Conservation (phyloP, 495 filamentous ascomycete species). For the Penicillium pulvis region DNA sequence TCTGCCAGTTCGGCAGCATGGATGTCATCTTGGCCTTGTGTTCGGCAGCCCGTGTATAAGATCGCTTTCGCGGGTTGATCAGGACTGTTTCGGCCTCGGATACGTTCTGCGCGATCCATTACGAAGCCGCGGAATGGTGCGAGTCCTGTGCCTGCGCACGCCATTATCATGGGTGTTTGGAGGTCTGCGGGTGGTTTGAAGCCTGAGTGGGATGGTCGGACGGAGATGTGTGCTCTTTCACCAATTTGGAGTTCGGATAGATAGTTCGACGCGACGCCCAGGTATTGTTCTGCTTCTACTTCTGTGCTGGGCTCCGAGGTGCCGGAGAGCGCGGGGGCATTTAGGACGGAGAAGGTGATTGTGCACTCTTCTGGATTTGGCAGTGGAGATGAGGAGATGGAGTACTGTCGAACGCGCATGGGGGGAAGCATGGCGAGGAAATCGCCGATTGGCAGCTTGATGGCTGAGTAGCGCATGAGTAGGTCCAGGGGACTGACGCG, state of each 20-base stretch:
- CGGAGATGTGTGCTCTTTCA: conserved; percentile 62
- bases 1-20: conserved; percentile 59
- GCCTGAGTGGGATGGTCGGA: conserved; percentile 55
- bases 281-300: conserved; percentile 34
- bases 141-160: conserved; percentile 58
- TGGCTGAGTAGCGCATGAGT: conserved; percentile 57
- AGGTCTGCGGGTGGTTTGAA: conserved; percentile 68
- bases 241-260: conserved; percentile 57
- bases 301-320: conserved; percentile 27
- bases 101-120: conserved; percentile 63
- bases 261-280: conserved; percentile 63
- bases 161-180: conserved; percentile 66
- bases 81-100: conserved; percentile 41
- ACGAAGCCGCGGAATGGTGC: conserved; percentile 73
- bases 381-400: conserved; percentile 75
- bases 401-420: conserved; percentile 76
- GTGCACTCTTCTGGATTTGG: conserved; percentile 58
- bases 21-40: conserved; percentile 58
- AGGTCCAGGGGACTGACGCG: conserved; percentile 66
- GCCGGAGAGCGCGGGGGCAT: conserved; percentile 52
- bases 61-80: conserved; percentile 56
- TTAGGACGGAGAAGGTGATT: conserved; percentile 68
- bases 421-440: conserved; percentile 73
- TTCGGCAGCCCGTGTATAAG: conserved; percentile 66
- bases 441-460: conserved; percentile 57